These are phyloP conservation scores for Trichomonascaceae sp. DNA, from an alignment of 1,139 yeast species.

Conservation along the genomic window DNA sequence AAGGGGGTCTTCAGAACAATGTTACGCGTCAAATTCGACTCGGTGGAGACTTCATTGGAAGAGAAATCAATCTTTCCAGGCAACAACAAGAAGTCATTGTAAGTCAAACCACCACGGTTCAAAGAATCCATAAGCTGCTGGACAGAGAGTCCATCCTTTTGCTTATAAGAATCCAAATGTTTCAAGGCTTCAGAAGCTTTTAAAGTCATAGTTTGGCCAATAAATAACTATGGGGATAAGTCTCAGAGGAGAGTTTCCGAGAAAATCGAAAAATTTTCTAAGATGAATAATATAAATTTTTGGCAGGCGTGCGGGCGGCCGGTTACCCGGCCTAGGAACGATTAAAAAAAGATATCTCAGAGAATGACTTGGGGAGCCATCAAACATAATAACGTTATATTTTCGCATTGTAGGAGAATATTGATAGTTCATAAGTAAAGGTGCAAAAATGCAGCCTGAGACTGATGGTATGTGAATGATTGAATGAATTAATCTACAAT, in stretches of 20 bases:
- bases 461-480: slow-evolving; percentile 1
- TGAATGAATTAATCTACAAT: neutral
- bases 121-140: slow-evolving; percentile 83
- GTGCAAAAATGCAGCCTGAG: slow-evolving; percentile 1
- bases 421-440: neutral
- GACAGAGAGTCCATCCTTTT: slow-evolving; percentile 82
- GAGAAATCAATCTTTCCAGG: slow-evolving; percentile 95
- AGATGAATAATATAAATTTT: neutral
- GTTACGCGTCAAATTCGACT: slow-evolving; percentile 82
- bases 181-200: slow-evolving; percentile 57
- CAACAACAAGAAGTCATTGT: slow-evolving; percentile 88
- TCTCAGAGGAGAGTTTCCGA: slow-evolving; percentile 7
- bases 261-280: slow-evolving; percentile 7
- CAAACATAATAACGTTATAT: neutral
- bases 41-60: slow-evolving; percentile 67
- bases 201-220: slow-evolving; percentile 4
- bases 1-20: slow-evolving; percentile 90
- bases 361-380: too few species aligned
- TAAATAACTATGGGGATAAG: slow-evolving; percentile 7
- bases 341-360: too few species aligned
- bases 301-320: neutral
- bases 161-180: slow-evolving; percentile 55
- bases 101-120: slow-evolving; percentile 91
- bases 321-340: slow-evolving; percentile 3
- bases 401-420: neutral